These are phyloP conservation scores for Sugiyamaella sp. DNA, from an alignment of 1,139 yeast genomes.

Conservation along the genomic window DNA sequence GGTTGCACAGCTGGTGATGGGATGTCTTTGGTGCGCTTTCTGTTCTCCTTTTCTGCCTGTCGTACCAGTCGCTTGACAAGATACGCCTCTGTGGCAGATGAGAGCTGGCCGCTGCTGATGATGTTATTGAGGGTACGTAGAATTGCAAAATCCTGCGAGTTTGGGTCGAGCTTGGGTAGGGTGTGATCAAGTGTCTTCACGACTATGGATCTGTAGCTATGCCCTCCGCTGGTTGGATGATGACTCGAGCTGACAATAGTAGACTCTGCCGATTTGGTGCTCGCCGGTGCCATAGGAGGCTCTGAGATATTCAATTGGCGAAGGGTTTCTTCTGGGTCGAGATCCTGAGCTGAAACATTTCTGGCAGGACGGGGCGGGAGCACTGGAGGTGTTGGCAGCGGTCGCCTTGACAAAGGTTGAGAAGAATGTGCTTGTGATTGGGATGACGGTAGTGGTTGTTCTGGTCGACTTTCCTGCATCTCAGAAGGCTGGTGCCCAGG, in stretches of 20 bases:
- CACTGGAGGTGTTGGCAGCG: constrained; percentile 13
- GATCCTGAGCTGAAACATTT: neutral
- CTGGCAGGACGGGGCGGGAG: constrained; percentile 7
- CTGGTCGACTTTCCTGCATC: neutral
- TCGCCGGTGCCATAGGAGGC: neutral
- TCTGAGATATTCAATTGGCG: constrained; percentile 18
- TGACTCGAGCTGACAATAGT: neutral
- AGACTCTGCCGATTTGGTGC: constrained; percentile 1
- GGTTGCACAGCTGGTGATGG: neutral
- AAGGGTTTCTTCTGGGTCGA: constrained; percentile 20
- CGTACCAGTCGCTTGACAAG: constrained; percentile 30
- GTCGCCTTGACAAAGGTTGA: neutral
- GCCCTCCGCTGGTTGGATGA: neutral
- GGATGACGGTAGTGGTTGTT: neutral
- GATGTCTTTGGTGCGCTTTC: neutral
- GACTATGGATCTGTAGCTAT: constrained; percentile 16
- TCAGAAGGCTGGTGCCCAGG: constrained; percentile 24
- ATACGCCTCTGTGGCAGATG: constrained; percentile 32
- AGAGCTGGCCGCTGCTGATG: constrained; percentile 23
- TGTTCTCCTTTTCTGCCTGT: constrained; percentile 24
- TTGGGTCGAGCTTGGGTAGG: constrained; percentile 28
- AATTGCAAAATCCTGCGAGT: constrained; percentile 23
- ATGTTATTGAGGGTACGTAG: constrained; percentile 21
- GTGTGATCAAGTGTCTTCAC: constrained; percentile 27
- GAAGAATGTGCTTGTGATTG: neutral